Conservation (phyloP, 2,329 filamentous ascomycete genomes). For the Microcyclospora pomicola region DNA sequence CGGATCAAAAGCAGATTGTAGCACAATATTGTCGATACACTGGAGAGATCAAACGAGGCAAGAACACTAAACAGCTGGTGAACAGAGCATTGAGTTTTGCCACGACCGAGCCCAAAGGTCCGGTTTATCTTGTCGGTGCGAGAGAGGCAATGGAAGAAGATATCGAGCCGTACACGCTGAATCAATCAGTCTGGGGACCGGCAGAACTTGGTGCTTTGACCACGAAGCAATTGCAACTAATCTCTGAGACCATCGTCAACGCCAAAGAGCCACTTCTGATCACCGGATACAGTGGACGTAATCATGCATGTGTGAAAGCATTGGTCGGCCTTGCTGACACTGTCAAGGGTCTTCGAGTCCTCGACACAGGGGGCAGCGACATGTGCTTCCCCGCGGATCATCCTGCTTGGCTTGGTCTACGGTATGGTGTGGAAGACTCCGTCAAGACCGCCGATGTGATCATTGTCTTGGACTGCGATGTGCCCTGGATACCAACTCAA, state of each 20-base stretch:
- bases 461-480: conserved; percentile 74
- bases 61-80: conserved; percentile 81
- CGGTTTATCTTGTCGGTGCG: conserved; percentile 65
- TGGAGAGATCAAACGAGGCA: conserved; percentile 69
- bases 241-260: conserved; percentile 48
- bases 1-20: conserved; percentile 67
- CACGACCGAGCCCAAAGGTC: conserved; percentile 60
- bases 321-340: conserved; percentile 55
- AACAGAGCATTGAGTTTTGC: conserved; percentile 75
- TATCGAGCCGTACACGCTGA: conserved; percentile 55
- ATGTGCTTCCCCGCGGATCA: conserved; percentile 69
- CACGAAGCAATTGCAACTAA: conserved; percentile 39
- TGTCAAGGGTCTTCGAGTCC: conserved; percentile 53
- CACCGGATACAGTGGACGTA: conserved; percentile 58
- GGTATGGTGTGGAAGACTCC: conserved; percentile 58
- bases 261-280: conserved; percentile 56
- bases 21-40: conserved; percentile 75
- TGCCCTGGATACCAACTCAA: conserved; percentile 82
- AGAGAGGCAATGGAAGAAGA: conserved; percentile 80
- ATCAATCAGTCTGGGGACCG: conserved; percentile 56
- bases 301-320: conserved; percentile 46
- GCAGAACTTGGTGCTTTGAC: conserved; percentile 53
- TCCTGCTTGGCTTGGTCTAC: conserved; percentile 44
- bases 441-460: conserved; percentile 73
- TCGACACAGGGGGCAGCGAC: conserved; percentile 65